These are phyloP conservation scores for Prunus yedoensis DNA, from an alignment of 331 rosid species.

Conservation along the genomic window DNA sequence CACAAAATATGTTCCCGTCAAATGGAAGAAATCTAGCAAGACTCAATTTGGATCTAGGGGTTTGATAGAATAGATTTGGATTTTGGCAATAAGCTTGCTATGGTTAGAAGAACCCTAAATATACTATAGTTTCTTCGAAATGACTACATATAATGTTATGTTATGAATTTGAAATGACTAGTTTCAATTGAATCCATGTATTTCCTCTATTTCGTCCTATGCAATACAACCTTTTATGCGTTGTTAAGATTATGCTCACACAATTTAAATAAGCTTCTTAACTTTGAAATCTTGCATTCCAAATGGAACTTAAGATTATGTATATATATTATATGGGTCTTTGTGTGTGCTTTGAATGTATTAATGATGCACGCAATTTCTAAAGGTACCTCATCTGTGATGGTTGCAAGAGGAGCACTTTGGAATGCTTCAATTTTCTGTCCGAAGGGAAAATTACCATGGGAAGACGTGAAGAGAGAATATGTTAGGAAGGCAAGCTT, in stretches of 20 bases:
- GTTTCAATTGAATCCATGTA: neutral
- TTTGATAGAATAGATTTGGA: neutral
- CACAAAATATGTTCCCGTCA: neutral
- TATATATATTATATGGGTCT: too few species aligned
- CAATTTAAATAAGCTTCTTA: too few species aligned
- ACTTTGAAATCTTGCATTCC: neutral
- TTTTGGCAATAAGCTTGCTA: neutral
- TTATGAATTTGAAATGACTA: neutral
- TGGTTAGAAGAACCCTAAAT: neutral
- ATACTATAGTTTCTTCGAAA: neutral
- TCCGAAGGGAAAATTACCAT: constrained; percentile 49
- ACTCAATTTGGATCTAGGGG: neutral
- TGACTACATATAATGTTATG: neutral
- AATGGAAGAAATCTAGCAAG: neutral
- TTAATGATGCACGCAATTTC: constrained; percentile 14
- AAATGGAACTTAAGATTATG: neutral
- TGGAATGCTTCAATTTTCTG: constrained; percentile 92
- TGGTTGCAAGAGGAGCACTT: constrained; percentile 95
- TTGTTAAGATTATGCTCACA: neutral
- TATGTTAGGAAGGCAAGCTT: constrained; percentile 67
- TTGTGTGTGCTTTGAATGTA: neutral
- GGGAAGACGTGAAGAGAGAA: constrained; percentile 66
- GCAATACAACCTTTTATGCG: neutral
- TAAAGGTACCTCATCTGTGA: constrained; percentile 77
- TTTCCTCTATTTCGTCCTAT: neutral